Base-by-base conservation (phyloP, 345 rosid species). In the Ricinus communis region DNA sequence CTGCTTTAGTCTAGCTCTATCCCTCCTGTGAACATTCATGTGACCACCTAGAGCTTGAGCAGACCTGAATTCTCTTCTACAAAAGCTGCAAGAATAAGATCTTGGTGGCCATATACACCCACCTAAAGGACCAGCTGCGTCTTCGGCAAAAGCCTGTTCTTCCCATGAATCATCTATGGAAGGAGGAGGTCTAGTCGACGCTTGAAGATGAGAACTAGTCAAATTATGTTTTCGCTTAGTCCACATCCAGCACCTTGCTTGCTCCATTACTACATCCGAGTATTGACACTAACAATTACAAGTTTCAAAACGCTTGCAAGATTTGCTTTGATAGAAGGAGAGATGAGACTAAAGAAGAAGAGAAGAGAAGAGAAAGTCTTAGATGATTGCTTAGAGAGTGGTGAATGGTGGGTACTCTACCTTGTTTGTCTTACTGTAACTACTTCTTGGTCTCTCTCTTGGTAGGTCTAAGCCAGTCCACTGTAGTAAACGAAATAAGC, bases 171-270 rank as follows among this genome's bases (percentile, higher is more conserved):
- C 89, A 21, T 84, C 86, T 47, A 70, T 77, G 1, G 74, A 27
- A 74, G 81, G 19, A 18, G 22, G 61, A 9, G 38, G 38, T 33
- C 38, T 33, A 33, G 27, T 79, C 16, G 83, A 68, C 4, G 71
- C 41, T 50, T 79, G 83, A 63, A 79, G 71, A 69, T 77, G 66
- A 80, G 85, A 68, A 81, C 47, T 9, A 12, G 56, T 68, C 79
- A 81, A 70, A 70, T 70, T 69, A 46, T 63, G 85, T 45, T 79
- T 82, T 47, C 73, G 73, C 68, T 78, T 87, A 5, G 74, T 75
- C 89, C 84, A 84, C 87, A 81, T 79, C 91, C 85, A 82, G 63
- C 69, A 80, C 24, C 71, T 71, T 21, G 85, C 71, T 78, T 80
- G 78, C 51, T 85, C 86, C 89, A 85, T 82, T 11, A 30, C 24